These are phyloP conservation scores for Gentiana straminea DNA, from an alignment of 257 asterid genomes.

Conservation along the genomic window DNA sequence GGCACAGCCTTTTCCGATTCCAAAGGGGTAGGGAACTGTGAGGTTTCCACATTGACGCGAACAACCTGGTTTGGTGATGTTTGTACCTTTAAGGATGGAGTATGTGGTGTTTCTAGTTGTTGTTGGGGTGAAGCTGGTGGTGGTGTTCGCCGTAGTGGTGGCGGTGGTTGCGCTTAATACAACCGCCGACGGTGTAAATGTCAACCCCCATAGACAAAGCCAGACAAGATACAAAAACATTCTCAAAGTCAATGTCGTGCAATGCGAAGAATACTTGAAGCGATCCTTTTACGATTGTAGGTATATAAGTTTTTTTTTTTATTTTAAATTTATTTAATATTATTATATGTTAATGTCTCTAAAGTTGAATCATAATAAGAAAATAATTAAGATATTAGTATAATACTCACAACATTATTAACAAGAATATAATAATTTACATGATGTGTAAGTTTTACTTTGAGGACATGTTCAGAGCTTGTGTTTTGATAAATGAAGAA, in stretches of 20 bases:
- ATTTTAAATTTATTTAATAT: too few relatives aligned
- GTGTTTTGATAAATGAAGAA: too few relatives aligned
- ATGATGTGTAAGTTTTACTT: too few relatives aligned
- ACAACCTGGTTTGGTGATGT: slow-evolving; percentile 29
- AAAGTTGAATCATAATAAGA: too few relatives aligned
- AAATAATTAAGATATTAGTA: too few relatives aligned
- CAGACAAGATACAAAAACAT: slow-evolving; percentile 8
- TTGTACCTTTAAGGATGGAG: slow-evolving; percentile 14
- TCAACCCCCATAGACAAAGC: slow-evolving; percentile 12
- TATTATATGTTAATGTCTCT: too few relatives aligned
- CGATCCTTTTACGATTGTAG: neutral
- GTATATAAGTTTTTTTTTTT: neutral
- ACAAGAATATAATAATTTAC: too few relatives aligned
- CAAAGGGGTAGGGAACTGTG: slow-evolving; percentile 37
- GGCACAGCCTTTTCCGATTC: slow-evolving; percentile 29
- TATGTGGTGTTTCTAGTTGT: slow-evolving; percentile 1
- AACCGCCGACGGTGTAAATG: slow-evolving; percentile 16
- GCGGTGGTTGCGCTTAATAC: slow-evolving; percentile 13
- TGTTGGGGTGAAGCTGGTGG: slow-evolving; percentile 2
- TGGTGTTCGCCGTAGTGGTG: slow-evolving; percentile 16
- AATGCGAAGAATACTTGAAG: neutral
- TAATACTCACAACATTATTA: too few relatives aligned
- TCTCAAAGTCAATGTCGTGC: too few relatives aligned
- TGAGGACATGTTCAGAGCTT: too few relatives aligned
- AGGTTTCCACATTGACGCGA: slow-evolving; percentile 25